Base-by-base conservation (phyloP, 2,329 filamentous ascomycete genomes). In the Neopestalotiopsis sp. region DNA sequence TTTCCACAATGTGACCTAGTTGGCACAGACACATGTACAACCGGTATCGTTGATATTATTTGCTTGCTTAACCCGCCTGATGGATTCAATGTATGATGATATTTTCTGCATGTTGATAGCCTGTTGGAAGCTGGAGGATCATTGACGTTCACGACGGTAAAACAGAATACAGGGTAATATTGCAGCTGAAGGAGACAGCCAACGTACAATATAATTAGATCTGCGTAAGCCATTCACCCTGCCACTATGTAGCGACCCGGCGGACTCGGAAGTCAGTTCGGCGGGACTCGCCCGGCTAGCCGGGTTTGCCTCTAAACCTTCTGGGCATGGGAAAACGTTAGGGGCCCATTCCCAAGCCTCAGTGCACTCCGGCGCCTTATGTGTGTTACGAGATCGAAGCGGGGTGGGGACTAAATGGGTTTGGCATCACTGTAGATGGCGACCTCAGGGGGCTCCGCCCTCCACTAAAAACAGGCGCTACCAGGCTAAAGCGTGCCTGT, bases 221-320 rank as follows among this genome's bases (percentile, higher is more conserved):
- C 34, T 38, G 10, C 34, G 34, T 38, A 1, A 38, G 34, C 34
- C 34, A 38, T 10, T 38, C 34, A 38, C 10, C 34, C 34, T 6
- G 34, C 4, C 24, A 28, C 24, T 38, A 38, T 38, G 34, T 38
- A 38, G 34, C 10, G 4, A 12, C 17, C 20, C 45, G 45, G 45
- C 45, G 14, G 45, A 52, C 45, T 52, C 45, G 45, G 45, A 52
- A 52, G 45, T 52, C 45, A 60, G 13, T 34, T 20, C 14, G 32
- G 60, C 32, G 60, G 32, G 60, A 24, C 32, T 24, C 10, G 60
- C 10, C 38, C 60, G 60, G 13, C 60, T 14, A 63, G 32, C 60
- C 60, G 60, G 60, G 32, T 63, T 34, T 30, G 24, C 38, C 34
- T 42, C 34, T 63, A 63, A 63, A 40, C 20, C 24, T 42, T 38